These are phyloP conservation scores for Microcos paniculata DNA, from an alignment of 345 rosid species.

Conservation along the genomic window DNA sequence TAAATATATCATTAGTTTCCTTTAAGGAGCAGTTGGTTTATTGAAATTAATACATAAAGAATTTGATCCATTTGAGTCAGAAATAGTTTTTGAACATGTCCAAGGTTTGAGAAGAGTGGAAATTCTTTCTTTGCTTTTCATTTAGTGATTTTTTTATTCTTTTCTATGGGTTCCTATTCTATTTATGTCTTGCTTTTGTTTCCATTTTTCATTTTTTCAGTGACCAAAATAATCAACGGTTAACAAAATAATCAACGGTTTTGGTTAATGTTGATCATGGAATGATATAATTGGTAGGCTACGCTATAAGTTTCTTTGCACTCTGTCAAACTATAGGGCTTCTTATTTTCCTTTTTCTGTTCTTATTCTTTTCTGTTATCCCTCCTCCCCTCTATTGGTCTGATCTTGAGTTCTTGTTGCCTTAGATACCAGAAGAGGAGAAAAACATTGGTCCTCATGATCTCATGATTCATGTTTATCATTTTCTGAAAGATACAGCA, in stretches of 20 bases:
- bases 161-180: background rate
- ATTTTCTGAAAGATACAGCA: conserved; percentile 57
- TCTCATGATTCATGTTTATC: conserved; percentile 73
- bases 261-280: background rate
- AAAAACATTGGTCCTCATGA: conserved; percentile 56
- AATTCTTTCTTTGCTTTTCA: conserved; percentile 1
- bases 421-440: conserved; percentile 71
- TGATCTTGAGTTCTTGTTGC: conserved; percentile 14
- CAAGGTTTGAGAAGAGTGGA: background rate
- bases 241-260: no score
- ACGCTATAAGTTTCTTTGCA: background rate
- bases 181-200: conserved; percentile 7
- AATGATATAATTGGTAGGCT: background rate
- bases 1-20: background rate
- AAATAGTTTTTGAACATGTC: background rate
- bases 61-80: background rate
- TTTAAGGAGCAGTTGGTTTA: background rate
- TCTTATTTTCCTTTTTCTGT: background rate
- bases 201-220: background rate
- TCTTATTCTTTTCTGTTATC: background rate
- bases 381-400: background rate
- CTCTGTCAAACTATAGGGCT: background rate
- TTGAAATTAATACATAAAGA: background rate
- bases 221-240: background rate
- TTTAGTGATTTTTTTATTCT: background rate